Evolutionary conservation across 768 basidiomycete genomes (phyloP), one percentile per base, ranked within the genome.

Genomic region (Tricholoma matsutake): DNA sequence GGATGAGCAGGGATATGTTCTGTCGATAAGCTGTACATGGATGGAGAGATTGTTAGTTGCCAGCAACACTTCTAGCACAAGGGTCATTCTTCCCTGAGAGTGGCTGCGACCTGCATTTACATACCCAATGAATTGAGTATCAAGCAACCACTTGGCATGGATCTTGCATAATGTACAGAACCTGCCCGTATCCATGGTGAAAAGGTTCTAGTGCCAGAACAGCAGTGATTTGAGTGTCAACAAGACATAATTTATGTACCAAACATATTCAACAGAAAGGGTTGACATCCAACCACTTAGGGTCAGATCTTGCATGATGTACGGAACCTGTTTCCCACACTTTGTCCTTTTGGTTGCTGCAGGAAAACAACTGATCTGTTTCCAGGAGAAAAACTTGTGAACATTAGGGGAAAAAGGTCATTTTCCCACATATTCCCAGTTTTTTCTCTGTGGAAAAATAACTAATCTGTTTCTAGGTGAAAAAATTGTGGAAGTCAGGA

Each of bases 221-320:
- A 7, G 51, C 4, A 29, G 51, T 52, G 51, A 31, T 52, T 52
- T 52, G 29, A 31, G 29, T 1, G 3, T 52, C n/a, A 6, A n/a
- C 51, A 52, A 31, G 51, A 52, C 51, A n/a, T 52, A n/a, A 52
- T 52, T 52, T 52, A 52, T 6, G 5, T 52, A 31, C 28, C 0
- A n/a, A 31, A 31, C 31, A 31, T 52, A 52, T n/a, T 49, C n/a
- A 14, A 22, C 47, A 49, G 22, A 49, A 49, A 49, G 6, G 47
- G 47, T 49, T 49, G 47, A 49, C 47, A 49, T 49, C 47, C 22
- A 49, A 49, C 47, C 47, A 49, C 47, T 49, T 49, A 49, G 51
- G 28, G 51, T 52, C 51, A 8, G 51, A 52, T 52, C 51, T 52
- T 52, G 28, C 28, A 52, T 52, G 51, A 29, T 52, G 51, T 31